phyloP scores from a whole-genome alignment of 306 rosid species.

The Dryas octopetala region DNA sequence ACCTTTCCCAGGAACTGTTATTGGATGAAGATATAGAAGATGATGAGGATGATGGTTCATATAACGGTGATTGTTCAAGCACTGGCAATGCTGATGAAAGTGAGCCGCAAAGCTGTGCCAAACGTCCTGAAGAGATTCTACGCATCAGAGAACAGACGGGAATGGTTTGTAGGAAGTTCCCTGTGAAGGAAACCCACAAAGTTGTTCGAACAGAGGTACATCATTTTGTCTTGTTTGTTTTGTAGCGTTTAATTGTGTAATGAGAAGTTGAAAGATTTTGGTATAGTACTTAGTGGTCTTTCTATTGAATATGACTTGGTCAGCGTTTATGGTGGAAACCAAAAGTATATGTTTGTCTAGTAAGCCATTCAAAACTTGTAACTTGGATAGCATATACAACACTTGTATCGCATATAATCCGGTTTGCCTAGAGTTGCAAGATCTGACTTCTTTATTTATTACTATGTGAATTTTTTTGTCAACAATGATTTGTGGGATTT shows the following conservation, averaged over 20 bases:
- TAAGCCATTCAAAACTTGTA: background rate
- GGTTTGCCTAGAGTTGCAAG: background rate
- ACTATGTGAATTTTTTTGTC: background rate
- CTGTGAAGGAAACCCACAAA: conserved; percentile 82
- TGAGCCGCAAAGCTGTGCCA: conserved; percentile 45
- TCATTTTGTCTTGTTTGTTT: background rate
- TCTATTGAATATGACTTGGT: background rate
- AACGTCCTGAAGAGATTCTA: conserved; percentile 83
- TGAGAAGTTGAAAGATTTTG: background rate
- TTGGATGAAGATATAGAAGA: conserved; percentile 68
- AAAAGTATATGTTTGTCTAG: background rate
- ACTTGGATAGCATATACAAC: background rate
- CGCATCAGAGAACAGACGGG: conserved; percentile 58
- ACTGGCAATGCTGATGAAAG: conserved; percentile 54
- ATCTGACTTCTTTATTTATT: background rate
- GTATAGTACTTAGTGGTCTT: background rate
- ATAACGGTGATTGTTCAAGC: conserved; percentile 46
- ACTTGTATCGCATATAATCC: background rate
- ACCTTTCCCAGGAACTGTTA: conserved; percentile 55
- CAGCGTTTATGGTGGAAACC: background rate
- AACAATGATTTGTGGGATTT: background rate
- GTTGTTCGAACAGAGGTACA: conserved; percentile 76
- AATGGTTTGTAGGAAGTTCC: conserved; percentile 81
- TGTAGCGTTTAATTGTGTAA: conserved; percentile 4
- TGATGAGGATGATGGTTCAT: conserved; percentile 57